These are phyloP conservation scores for Phytophthora niederhauseri DNA, from an alignment of 352 stramenopile species.

Conservation along the genomic window DNA sequence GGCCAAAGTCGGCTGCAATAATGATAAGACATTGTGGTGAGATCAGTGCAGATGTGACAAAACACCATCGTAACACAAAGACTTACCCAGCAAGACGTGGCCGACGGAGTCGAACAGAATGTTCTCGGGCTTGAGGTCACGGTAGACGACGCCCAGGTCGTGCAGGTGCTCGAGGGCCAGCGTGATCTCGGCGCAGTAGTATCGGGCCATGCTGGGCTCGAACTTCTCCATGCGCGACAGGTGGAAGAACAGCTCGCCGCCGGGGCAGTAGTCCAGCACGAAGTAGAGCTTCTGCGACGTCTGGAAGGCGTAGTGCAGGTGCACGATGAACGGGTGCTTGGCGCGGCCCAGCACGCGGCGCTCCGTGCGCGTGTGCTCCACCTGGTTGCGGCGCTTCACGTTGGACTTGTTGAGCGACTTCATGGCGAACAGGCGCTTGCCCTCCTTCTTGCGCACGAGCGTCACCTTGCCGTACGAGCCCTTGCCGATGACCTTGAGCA, in stretches of 20 bases:
- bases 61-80: neutral
- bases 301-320: slow-evolving; percentile 92
- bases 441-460: slow-evolving; percentile 86
- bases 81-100: slow-evolving; percentile 71
- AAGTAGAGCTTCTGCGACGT: slow-evolving; percentile 93
- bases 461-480: slow-evolving; percentile 93
- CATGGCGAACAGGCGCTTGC: slow-evolving; percentile 81
- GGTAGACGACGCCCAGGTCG: slow-evolving; percentile 88
- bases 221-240: slow-evolving; percentile 92
- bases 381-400: slow-evolving; percentile 95
- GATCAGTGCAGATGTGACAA: too few relatives aligned
- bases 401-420: slow-evolving; percentile 93
- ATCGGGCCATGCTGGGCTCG: slow-evolving; percentile 83
- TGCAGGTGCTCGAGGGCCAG: slow-evolving; percentile 91
- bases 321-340: slow-evolving; percentile 92
- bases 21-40: neutral
- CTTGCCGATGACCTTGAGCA: slow-evolving; percentile 93
- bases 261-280: slow-evolving; percentile 92
- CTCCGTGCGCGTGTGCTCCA: slow-evolving; percentile 99
- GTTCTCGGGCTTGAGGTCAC: slow-evolving; percentile 88
- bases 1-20: slow-evolving; percentile 80
- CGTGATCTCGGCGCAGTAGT: slow-evolving; percentile 93
- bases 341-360: slow-evolving; percentile 87
- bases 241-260: slow-evolving; percentile 92
- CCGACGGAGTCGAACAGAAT: slow-evolving; percentile 83